A percentile compares a stretch with the other conserved stretches of the same genome.
Conservation (phyloP, 306 rosid species). For the Quercus aquifolioides region DNA sequence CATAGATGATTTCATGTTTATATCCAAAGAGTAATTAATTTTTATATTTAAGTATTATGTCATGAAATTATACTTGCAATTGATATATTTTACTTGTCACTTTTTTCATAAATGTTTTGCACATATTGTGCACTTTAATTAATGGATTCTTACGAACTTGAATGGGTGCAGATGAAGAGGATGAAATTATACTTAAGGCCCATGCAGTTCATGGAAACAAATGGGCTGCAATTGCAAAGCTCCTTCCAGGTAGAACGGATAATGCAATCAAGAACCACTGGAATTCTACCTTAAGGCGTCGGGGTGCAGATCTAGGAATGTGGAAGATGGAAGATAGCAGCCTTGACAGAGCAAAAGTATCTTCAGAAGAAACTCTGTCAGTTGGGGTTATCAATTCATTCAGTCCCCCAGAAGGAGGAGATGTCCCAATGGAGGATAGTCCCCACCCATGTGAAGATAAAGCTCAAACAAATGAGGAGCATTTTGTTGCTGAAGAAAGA, state of each 20-base stretch:
- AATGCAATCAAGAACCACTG: slow-evolving; percentile 79
- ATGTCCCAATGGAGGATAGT: slow-evolving; percentile 24
- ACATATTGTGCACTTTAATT: not conserved
- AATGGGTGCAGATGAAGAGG: slow-evolving; percentile 65
- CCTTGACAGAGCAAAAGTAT: slow-evolving; percentile 49
- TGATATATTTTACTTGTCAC: not conserved
- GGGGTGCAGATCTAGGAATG: slow-evolving; percentile 35
- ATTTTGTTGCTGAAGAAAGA: slow-evolving; percentile 20
- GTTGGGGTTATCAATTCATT: slow-evolving; percentile 36
- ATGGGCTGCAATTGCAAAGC: slow-evolving; percentile 79
- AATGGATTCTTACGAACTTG: slow-evolving; percentile 4
- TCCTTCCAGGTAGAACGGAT: slow-evolving; percentile 81
- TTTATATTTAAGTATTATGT: not conserved
- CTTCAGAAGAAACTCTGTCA: slow-evolving; percentile 68
- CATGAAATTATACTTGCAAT: not conserved
- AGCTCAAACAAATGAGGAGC: slow-evolving; percentile 20
- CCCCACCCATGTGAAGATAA: slow-evolving; percentile 15
- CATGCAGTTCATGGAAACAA: slow-evolving; percentile 80
- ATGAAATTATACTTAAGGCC: slow-evolving; percentile 52
- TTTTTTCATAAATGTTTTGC: not conserved
- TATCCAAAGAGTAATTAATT: not conserved
- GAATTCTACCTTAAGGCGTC: slow-evolving; percentile 76
- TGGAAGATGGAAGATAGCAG: slow-evolving; percentile 35
- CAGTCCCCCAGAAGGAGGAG: slow-evolving; percentile 33
- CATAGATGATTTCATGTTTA: too few relatives aligned